Evolutionary conservation across 2,329 filamentous ascomycete genomes (phyloP).

Genomic region (Pestalotiopsis sp.): DNA sequence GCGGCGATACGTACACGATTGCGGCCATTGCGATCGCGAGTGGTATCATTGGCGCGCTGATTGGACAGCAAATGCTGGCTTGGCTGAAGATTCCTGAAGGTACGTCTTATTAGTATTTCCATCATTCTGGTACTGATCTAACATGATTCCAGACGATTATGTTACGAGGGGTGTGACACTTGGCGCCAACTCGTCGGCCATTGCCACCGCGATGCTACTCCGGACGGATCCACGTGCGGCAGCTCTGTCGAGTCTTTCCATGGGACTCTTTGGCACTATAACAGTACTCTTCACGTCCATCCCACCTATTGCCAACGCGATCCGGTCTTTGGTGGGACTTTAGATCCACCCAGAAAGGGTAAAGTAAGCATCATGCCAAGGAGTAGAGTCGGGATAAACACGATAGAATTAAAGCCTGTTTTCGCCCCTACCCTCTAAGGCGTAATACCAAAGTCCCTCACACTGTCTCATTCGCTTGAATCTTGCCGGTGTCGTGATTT

Average conservation of each 20-base stretch:
- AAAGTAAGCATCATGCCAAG: too few relatives aligned
- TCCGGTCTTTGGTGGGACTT: constrained; percentile 51
- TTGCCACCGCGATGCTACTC: constrained; percentile 60
- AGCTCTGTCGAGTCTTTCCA: constrained; percentile 60
- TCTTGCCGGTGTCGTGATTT: too few relatives aligned
- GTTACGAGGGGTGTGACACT: constrained; percentile 64
- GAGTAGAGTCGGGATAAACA: too few relatives aligned
- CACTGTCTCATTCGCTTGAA: too few relatives aligned
- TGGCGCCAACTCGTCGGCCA: constrained; percentile 63
- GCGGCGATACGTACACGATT: constrained; percentile 57
- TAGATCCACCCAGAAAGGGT: not conserved
- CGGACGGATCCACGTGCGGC: constrained; percentile 60
- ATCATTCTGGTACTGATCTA: not conserved
- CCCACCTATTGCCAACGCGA: constrained; percentile 50
- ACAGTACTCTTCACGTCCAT: constrained; percentile 62
- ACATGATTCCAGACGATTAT: constrained; percentile 54
- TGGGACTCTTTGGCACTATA: constrained; percentile 63
- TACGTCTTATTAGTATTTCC: constrained; percentile 24
- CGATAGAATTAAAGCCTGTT: too few relatives aligned
- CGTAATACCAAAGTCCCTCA: too few relatives aligned
- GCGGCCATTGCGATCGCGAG: constrained; percentile 62
- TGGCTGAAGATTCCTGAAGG: constrained; percentile 57
- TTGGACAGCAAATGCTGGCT: constrained; percentile 52
- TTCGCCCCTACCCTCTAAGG: too few relatives aligned
- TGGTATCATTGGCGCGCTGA: constrained; percentile 59